These are phyloP conservation scores for Clonostachys solani DNA, from an alignment of 2,329 filamentous ascomycete species.

Conservation along the genomic window DNA sequence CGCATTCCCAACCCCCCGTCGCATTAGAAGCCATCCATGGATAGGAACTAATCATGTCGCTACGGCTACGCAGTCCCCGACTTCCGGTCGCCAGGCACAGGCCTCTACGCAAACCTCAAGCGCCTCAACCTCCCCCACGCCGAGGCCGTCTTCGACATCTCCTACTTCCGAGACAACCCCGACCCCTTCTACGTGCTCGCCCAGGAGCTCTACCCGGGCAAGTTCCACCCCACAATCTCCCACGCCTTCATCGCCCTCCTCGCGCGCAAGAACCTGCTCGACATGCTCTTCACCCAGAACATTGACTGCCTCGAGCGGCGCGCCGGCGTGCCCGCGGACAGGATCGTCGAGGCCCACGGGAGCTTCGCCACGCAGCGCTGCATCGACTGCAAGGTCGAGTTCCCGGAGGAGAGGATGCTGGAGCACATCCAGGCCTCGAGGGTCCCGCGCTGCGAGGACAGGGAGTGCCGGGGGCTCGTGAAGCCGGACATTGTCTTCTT, in stretches of 20 bases:
- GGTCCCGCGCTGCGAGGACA: constrained; percentile 63
- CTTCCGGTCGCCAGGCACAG: constrained; percentile 89
- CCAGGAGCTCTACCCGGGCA: constrained; percentile 86
- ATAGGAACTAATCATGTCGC: neutral
- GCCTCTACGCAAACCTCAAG: constrained; percentile 88
- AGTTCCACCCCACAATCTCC: constrained; percentile 82
- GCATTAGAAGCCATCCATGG: neutral
- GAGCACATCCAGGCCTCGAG: constrained; percentile 60
- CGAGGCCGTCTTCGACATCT: constrained; percentile 91
- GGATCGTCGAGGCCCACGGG: constrained; percentile 90
- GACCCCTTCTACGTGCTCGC: constrained; percentile 90
- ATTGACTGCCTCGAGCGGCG: constrained; percentile 91
- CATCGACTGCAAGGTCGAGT: constrained; percentile 77
- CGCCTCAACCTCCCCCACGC: constrained; percentile 81
- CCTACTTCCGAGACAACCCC: constrained; percentile 80
- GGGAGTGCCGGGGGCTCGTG: constrained; percentile 70
- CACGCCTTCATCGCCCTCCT: constrained; percentile 87
- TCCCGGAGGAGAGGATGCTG: constrained; percentile 71
- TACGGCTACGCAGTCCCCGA: constrained; percentile 70
- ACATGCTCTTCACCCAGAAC: constrained; percentile 94
- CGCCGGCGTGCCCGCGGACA: constrained; percentile 76
- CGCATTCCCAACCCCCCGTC: neutral
- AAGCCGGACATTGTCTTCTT: constrained; percentile 97
- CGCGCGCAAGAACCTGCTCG: constrained; percentile 70
- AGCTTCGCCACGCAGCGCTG: constrained; percentile 90